phyloP scores from a whole-genome alignment of 2,329 filamentous ascomycete genomes.

The Ceratocystis diversiconidia region DNA sequence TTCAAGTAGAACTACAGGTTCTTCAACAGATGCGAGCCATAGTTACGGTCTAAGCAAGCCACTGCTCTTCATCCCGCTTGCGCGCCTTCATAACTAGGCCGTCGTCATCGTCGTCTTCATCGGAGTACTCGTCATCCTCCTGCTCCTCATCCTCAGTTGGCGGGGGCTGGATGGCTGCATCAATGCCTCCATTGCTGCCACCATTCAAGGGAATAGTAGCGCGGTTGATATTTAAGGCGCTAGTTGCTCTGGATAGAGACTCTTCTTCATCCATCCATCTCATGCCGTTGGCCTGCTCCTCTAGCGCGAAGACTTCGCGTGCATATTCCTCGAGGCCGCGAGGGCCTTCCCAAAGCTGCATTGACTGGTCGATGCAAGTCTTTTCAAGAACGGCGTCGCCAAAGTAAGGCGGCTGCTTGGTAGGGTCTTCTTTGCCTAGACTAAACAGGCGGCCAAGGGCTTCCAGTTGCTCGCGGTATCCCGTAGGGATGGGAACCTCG shows the following conservation, averaged over 20 bases:
- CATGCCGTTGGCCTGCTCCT: conserved; percentile 85
- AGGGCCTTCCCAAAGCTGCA: conserved; percentile 81
- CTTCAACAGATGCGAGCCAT: background rate
- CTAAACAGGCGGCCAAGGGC: conserved; percentile 47
- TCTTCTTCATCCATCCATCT: conserved; percentile 67
- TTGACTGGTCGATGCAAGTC: conserved; percentile 58
- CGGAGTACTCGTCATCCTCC: conserved; percentile 27
- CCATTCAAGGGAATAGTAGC: conserved; percentile 15
- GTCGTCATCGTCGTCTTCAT: conserved; percentile 42
- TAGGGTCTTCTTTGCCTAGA: conserved; percentile 35
- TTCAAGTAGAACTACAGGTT: background rate
- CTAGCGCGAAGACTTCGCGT: conserved; percentile 80
- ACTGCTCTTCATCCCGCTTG: conserved; percentile 45
- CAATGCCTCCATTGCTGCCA: conserved; percentile 26
- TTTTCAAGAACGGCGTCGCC: conserved; percentile 42
- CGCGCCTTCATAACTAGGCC: conserved; percentile 43
- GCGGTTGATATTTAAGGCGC: conserved; percentile 11
- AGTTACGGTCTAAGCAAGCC: conserved; percentile 34
- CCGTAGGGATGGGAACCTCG: conserved; percentile 70
- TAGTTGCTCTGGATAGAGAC: conserved; percentile 14
- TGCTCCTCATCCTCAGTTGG: conserved; percentile 26
- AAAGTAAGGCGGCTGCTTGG: conserved; percentile 50
- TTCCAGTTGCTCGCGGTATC: conserved; percentile 79
- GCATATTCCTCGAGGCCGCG: conserved; percentile 89
- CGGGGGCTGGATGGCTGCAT: conserved; percentile 27